Conservation (phyloP, 2,329 filamentous ascomycete species). For the Teratosphaeria nubilosa region DNA sequence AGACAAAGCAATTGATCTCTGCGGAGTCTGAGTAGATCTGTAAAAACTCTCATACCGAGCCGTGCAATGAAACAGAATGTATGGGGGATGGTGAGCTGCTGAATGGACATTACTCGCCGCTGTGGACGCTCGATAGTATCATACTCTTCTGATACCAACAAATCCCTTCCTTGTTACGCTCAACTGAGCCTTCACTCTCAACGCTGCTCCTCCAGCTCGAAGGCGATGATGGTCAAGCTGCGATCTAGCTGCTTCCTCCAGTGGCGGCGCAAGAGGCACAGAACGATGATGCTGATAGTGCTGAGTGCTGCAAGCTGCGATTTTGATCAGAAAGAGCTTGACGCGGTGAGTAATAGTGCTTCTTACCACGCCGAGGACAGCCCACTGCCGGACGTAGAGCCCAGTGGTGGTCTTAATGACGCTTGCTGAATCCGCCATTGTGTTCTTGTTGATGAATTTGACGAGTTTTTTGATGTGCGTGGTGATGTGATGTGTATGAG, state of each 20-base stretch:
- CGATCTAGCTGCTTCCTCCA: background rate
- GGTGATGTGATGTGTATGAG: background rate
- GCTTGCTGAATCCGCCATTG: background rate
- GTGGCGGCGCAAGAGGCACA: background rate
- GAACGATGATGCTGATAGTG: background rate
- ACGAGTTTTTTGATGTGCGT: background rate
- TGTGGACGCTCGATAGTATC: background rate
- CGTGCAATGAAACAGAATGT: background rate
- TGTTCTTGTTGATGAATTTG: background rate
- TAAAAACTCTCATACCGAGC: background rate
- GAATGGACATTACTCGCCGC: background rate
- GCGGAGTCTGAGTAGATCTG: background rate
- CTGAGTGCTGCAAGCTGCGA: background rate
- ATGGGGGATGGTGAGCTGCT: background rate
- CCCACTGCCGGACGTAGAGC: too few species aligned
- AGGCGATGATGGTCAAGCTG: too few species aligned
- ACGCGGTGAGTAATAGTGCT: background rate
- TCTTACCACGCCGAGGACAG: background rate
- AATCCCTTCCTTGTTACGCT: background rate
- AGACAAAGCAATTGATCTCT: background rate
- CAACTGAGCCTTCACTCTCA: background rate
- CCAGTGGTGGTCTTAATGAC: background rate
- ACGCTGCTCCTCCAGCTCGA: background rate
- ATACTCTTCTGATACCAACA: background rate
- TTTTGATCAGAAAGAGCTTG: background rate